Base-by-base conservation (phyloP, 192 early-diverging fungal species). In the Entophlyctis helioformis region DNA sequence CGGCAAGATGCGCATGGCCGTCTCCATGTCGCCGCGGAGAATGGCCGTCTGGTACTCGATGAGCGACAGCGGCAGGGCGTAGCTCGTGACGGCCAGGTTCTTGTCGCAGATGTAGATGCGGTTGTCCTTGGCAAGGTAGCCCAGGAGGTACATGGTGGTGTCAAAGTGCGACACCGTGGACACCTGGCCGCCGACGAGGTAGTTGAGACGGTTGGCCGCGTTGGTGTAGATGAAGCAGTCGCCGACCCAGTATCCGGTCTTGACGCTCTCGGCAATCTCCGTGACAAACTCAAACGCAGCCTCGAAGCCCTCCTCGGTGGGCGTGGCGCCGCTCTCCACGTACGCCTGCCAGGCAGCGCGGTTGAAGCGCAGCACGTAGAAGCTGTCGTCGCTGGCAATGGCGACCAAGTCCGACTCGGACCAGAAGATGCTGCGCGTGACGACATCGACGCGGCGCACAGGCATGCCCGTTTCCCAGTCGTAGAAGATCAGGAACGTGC, bases 141-240 rank as follows among this genome's bases (percentile, higher is more conserved):
- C 94, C 38, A 99, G 67, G 38, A 99, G 74, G 58, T 90, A 89
- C 72, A 94, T 84, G 24, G 75, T 75, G 18, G 68, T 82, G 61
- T 94, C 94, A 72, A 97, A 97, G 62, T 99, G 96, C 56, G 81
- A 85, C 54, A 99, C 83, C 4, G 93, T 96, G 22, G 89, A 89
- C 16, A 83, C 78, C 63, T 93, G 89, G 1, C 76, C 84, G 42
- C 96, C 94, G 5, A 99, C 94, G 28, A 99, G 64, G 55, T 99
- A 99, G 67, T 86, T 93, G 48, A 99, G 70, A 22, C 94, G 81
- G 63, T 95, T 94, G 48, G 72, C 70, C 10, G 73, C 58, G 56
- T 86, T 91, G 16, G 89, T 89, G 69, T 96, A 99, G 46, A 99
- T 96, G 54, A 99, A 97, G 58, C 95, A 96, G 64, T 99, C 96